Evolutionary conservation across 495 filamentous ascomycete genomes (phyloP), one percentile per base, ranked within the genome.

Genomic region (Penicillium pulvis): DNA sequence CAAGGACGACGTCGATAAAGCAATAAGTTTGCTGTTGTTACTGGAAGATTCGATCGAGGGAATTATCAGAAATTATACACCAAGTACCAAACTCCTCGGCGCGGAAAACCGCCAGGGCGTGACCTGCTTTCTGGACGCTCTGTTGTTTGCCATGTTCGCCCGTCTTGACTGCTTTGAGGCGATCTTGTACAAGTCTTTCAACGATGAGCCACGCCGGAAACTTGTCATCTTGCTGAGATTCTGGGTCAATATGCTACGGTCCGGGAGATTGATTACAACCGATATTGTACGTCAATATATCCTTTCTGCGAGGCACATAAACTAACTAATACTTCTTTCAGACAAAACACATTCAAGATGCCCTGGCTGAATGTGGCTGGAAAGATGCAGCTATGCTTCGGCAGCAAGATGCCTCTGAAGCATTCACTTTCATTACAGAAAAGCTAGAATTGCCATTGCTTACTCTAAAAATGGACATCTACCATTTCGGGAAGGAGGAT

Each of bases 101-200:
- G 94, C 94, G 4, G 88, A 91, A 60, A 98, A 98, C 67, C 79
- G 93, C 45, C 81, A 87, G 17, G 85, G 82, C 19, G 91, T 94
- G 20, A 97, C 94, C 35, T 98, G 94, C 72, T 98, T 92, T 63
- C 77, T 97, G 1, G 94, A 97, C 67, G 81, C 93, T 1, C 74
- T 97, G n/a, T 84, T 98, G 2, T 97, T 97, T 66, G 90, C 94
- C 56, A 97, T 98, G 93, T 98, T 98, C 70, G 89, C 91, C 10
- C 85, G 90, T 53, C 75, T 97, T 26, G 87, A 88, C 47, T 91
- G 90, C 63, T 98, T 97, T 69, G 94, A 98, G 67, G 89, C 88
- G 26, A 95, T 97, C 74, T 75, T 97, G 48, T 87, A 87, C 67
- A 88, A 90, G 50, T 80, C 75, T 4, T 89, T 89, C 57, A 67